Evolutionary conservation across 768 basidiomycete species (phyloP).

Genomic region (Calocybe cyanea): DNA sequence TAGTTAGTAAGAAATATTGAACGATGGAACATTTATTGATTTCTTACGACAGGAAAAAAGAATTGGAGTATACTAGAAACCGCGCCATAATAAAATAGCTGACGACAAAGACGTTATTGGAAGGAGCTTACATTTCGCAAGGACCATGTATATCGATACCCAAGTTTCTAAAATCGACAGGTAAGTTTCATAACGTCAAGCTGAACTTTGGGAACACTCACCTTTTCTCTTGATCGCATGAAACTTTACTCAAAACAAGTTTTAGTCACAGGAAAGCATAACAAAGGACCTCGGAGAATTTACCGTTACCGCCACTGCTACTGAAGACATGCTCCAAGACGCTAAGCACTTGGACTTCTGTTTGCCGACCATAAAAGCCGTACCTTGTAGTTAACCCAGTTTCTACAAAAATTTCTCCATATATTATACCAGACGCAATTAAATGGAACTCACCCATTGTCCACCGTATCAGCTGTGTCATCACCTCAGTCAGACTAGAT

Average conservation of each 20-base stretch:
- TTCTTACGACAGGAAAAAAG: conserved; percentile 18
- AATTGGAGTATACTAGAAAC: conserved; percentile 29
- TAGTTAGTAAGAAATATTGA: background rate
- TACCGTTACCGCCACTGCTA: conserved; percentile 20
- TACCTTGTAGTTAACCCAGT: conserved; percentile 22
- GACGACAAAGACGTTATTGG: too few species aligned
- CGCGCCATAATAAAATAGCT: too few species aligned
- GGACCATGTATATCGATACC: too few species aligned
- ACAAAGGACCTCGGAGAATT: conserved; percentile 3
- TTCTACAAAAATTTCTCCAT: too few species aligned
- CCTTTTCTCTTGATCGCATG: conserved; percentile 18
- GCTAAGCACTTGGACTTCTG: background rate
- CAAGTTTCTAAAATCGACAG: too few species aligned
- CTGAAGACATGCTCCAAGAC: conserved; percentile 19
- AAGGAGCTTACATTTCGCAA: conserved; percentile 18
- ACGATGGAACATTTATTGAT: background rate
- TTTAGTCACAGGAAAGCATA: background rate
- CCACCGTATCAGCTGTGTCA: conserved; percentile 19
- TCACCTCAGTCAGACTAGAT: conserved; percentile 9
- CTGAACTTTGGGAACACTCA: background rate
- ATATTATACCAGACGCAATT: background rate
- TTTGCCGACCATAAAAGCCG: background rate
- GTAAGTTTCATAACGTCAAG: conserved; percentile 8
- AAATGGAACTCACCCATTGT: conserved; percentile 19
- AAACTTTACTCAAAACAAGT: conserved; percentile 13